Evolutionary conservation across 169 alveolate genomes (phyloP).

Genomic region (Blepharisma undulans): DNA sequence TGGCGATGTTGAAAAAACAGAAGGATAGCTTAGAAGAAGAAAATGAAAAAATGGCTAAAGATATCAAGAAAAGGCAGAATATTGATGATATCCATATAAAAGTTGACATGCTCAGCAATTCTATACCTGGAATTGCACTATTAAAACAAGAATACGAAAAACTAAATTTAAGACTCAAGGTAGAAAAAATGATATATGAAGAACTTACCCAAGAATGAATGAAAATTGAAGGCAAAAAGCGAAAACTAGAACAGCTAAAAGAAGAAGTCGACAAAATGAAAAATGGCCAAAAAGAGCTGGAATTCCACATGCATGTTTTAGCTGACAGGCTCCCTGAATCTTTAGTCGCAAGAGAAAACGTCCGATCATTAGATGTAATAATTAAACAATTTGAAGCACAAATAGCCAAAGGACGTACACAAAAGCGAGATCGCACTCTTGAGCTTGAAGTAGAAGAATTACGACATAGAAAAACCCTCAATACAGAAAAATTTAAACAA

Average conservation of each 20-base stretch:
- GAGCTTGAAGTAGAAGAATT: background rate
- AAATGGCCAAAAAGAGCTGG: background rate
- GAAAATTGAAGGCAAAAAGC: constrained; percentile 31
- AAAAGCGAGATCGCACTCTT: background rate
- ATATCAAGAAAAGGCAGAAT: constrained; percentile 50
- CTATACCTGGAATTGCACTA: constrained; percentile 54
- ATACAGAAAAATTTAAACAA: constrained; percentile 6
- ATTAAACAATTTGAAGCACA: constrained; percentile 29
- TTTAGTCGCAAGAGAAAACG: constrained; percentile 9
- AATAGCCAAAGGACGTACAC: background rate
- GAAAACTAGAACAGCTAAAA: constrained; percentile 9
- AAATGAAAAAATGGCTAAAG: constrained; percentile 43
- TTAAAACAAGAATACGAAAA: constrained; percentile 48
- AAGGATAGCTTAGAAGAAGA: constrained; percentile 53
- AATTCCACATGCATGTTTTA: constrained; percentile 12
- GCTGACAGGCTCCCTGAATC: constrained; percentile 9
- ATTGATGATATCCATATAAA: constrained; percentile 60
- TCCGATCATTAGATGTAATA: background rate
- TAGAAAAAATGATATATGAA: background rate
- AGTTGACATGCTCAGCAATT: constrained; percentile 56
- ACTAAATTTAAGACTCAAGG: background rate
- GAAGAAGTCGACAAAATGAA: constrained; percentile 19
- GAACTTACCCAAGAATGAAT: constrained; percentile 12
- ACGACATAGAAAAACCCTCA: constrained; percentile 14
- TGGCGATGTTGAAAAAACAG: constrained; percentile 45